Base-by-base conservation (phyloP, 306 rosid species). In the Cicer arietinum region DNA sequence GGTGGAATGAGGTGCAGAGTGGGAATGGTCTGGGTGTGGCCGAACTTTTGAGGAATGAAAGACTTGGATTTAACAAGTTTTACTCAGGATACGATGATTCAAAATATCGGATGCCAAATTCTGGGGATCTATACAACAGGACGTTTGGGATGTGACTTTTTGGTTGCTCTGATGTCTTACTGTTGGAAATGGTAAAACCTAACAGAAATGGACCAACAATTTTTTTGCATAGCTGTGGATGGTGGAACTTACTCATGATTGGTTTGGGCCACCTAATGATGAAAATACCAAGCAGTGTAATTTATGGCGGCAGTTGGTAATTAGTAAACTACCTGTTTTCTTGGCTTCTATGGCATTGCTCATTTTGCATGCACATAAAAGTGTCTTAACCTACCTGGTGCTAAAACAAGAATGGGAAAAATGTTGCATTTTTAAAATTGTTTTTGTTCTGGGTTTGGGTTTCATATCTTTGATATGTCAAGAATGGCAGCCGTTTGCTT, bases 1-100 rank as follows among this genome's bases (percentile, higher is more conserved):
- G 93, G 63, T 94, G 99, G 99, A 94, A 84, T 83, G 97, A 89
- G 69, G 81, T 83, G 79, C 99, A 94, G 76, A 81, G 85, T 61
- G 96, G 93, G 66, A 94, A 77, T 73, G 68, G 72, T 74, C 20
- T 85, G 14, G 91, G 90, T 13, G 88, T 94, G 84, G 91, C 94
- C 2, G 98, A 91, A 79, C 86, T 90, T 67, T 74, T 94, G 58
- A 85, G 99, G 82, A 92, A 92, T 86, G 99, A 94, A 56, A 90
- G 96, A 79, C 85, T 86, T 69, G 99, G 96, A 67, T 90, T 47
- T 65, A 95, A 92, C 74, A 95, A 95, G 77, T 86, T 86, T 57
- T 95, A 95, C 79, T 71, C 87, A 56, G 97, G 96, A 76, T 95
- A 84, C 52, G 98, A 90, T 50, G 97, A 92, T 69, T 88, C 98